Conservation (phyloP, 106 monocot species). For the Posidonia australis region DNA sequence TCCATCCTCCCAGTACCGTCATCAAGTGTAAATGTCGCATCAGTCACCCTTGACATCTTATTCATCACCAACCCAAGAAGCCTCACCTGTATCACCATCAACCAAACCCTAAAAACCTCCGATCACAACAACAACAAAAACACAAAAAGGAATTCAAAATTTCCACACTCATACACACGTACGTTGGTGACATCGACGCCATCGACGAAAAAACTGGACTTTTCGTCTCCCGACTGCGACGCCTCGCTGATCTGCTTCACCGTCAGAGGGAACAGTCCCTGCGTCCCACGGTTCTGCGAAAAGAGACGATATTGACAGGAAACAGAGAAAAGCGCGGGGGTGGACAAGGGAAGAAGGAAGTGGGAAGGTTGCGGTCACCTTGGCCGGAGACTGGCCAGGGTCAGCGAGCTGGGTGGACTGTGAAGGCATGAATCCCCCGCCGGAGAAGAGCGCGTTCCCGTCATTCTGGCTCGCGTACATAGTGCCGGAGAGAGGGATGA, state of each 20-base stretch:
- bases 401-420: constrained; percentile 67
- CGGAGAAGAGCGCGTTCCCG: constrained; percentile 61
- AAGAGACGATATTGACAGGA: not conserved
- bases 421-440: constrained; percentile 79
- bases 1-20: constrained; percentile 72
- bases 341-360: not conserved
- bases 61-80: constrained; percentile 62
- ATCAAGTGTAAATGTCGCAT: constrained; percentile 68
- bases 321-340: not conserved
- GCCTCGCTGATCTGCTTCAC: constrained; percentile 94
- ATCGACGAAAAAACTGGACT: constrained; percentile 59
- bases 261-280: constrained; percentile 54
- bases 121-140: too few relatives aligned
- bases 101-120: too few relatives aligned
- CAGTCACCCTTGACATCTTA: constrained; percentile 56
- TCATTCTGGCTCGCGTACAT: constrained; percentile 48
- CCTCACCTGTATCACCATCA: constrained; percentile 26
- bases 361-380: constrained; percentile 26
- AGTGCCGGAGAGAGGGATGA: too few relatives aligned
- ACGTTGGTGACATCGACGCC: constrained; percentile 67
- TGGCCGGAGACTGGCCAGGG: constrained; percentile 22
- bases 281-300: constrained; percentile 30
- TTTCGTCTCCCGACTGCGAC: constrained; percentile 52
- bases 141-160: too few relatives aligned
- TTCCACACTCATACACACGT: too few relatives aligned